phyloP scores from a whole-genome alignment of 805 yeast species.

The Spathaspora gorwiae region DNA sequence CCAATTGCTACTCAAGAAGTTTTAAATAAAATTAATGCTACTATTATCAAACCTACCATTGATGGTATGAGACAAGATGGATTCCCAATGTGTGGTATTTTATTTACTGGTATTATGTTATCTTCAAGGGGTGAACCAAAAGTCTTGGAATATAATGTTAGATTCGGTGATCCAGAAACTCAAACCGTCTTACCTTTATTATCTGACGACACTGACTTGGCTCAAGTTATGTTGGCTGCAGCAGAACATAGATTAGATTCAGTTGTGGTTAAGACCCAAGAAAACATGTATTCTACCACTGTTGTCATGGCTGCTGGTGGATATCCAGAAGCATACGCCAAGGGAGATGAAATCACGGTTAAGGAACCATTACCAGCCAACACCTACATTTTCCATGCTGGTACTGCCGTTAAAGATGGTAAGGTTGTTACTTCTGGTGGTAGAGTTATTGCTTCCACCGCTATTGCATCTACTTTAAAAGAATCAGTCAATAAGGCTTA shows the following conservation, averaged over 20 bases:
- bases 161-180: constrained; percentile 99
- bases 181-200: constrained; percentile 91
- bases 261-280: constrained; percentile 52
- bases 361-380: constrained; percentile 43
- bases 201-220: constrained; percentile 80
- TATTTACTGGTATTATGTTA: constrained; percentile 93
- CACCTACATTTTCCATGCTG: constrained; percentile 90
- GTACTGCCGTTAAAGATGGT: constrained; percentile 61
- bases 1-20: constrained; percentile 84
- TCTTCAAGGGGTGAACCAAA: constrained; percentile 80
- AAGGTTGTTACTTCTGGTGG: constrained; percentile 86
- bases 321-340: constrained; percentile 81
- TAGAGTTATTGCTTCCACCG: constrained; percentile 92
- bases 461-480: constrained; percentile 68
- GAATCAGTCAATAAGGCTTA: constrained; percentile 86
- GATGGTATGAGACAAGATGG: constrained; percentile 96
- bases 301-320: constrained; percentile 98
- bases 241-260: constrained; percentile 93
- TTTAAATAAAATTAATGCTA: constrained; percentile 62
- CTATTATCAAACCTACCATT: constrained; percentile 85
- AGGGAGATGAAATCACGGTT: constrained; percentile 80
- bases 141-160: constrained; percentile 92
- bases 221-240: constrained; percentile 87
- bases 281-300: constrained; percentile 70
- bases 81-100: constrained; percentile 89